Evolutionary conservation across 352 stramenopile genomes (phyloP), one percentile per base, ranked within the genome.

Genomic region (Pelagophyceae sp.): DNA sequence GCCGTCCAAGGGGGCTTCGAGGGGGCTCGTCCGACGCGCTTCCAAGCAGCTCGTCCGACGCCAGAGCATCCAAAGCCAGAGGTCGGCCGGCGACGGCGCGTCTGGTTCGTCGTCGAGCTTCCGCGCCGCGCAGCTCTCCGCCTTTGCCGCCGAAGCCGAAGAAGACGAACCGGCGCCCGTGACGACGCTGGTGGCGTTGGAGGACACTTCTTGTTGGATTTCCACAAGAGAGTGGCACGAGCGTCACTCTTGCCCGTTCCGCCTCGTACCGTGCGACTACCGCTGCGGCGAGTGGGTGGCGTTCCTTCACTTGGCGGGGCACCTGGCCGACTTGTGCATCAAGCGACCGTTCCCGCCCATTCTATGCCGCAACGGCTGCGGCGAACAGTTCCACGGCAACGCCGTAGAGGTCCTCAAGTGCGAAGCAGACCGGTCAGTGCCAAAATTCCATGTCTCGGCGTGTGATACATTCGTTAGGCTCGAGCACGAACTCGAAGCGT

Each of bases 401-500:
- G 72, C 81, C 37, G 77, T 85, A 64, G 40, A 82, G 38, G 79
- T 83, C 69, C 72, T 84, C 17, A 76, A 86, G 79, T 82, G 78
- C 74, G 80, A 85, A 51, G 85, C 83, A 65, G 82, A 84, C 37
- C 75, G 83, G 0, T 50, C 45, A 11, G 45, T 54, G 11, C 45
- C 11, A 54, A 54, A 23, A 54, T 54, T 54, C 23, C 11, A 11
- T 54, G 45, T 54, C 45, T n/a, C n/a, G n/a, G n/a, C n/a, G n/a
- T n/a, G n/a, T n/a, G n/a, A n/a, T n/a, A n/a, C n/a, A 11, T 54
- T 54, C 45, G 11, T 54, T 23, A 54, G 45, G 45, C 11, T 84
- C 29, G 78, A 88, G 61, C 84, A 88, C 79, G 84, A 87, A 76
- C 65, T 77, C 40, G 82, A 88, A 33, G 72, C 79, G 20, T 88